Conservation (phyloP, 352 stramenopile species). For the Detonula confervacea region DNA sequence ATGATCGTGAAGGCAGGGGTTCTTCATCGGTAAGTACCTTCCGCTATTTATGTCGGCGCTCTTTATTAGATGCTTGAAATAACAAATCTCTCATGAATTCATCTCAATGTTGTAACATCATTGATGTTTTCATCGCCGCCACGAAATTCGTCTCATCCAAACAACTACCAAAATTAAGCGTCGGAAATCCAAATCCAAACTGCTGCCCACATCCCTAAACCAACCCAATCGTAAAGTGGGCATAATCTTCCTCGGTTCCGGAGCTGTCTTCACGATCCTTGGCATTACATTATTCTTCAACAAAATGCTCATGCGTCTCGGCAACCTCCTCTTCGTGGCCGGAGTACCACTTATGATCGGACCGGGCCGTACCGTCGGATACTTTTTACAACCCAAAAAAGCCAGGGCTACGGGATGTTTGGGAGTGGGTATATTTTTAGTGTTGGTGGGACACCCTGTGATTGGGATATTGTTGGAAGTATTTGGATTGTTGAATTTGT, state of each 20-base stretch:
- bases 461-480: constrained; percentile 84
- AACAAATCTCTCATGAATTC: background rate
- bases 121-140: background rate
- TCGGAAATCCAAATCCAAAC: constrained; percentile 20
- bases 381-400: constrained; percentile 85
- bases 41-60: background rate
- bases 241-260: constrained; percentile 66
- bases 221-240: constrained; percentile 69
- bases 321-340: constrained; percentile 81
- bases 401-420: constrained; percentile 78
- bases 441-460: constrained; percentile 81
- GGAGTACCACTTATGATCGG: constrained; percentile 84
- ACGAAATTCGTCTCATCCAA: background rate
- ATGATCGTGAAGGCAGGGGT: constrained; percentile 15
- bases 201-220: constrained; percentile 37
- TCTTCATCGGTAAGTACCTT: constrained; percentile 7
- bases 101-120: too few species aligned
- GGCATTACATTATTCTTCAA: constrained; percentile 87
- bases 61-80: too few species aligned
- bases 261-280: constrained; percentile 71
- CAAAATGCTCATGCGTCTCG: constrained; percentile 83
- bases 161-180: background rate
- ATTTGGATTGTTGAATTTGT: constrained; percentile 86
- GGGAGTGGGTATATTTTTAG: constrained; percentile 76
- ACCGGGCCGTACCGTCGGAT: constrained; percentile 70